Evolutionary conservation across 1,139 yeast species (phyloP).

Genomic region (Debaryomyces fabryi): DNA sequence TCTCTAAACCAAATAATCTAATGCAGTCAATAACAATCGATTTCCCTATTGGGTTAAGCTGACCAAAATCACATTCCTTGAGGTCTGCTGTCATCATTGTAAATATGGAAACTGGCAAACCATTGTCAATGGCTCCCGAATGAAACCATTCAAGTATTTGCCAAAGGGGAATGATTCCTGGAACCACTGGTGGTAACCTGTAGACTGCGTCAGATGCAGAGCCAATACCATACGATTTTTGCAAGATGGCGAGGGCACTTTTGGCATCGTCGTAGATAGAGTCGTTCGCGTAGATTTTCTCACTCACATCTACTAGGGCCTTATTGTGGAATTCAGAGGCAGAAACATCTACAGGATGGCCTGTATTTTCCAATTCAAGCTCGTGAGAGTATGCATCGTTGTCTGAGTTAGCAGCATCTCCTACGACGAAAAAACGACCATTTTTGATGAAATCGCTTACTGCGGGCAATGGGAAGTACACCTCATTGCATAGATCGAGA

Average conservation of each 20-base stretch:
- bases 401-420: constrained; percentile 16
- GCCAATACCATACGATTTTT: constrained; percentile 9
- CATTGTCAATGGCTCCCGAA: constrained; percentile 19
- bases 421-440: constrained; percentile 48
- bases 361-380: constrained; percentile 20
- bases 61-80: constrained; percentile 20
- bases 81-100: constrained; percentile 15
- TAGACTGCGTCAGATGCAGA: not conserved
- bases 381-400: constrained; percentile 14
- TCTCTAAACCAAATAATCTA: constrained; percentile 44
- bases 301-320: constrained; percentile 34
- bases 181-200: constrained; percentile 46
- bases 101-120: constrained; percentile 21
- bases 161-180: constrained; percentile 54
- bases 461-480: constrained; percentile 45
- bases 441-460: constrained; percentile 33
- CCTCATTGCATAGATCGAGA: constrained; percentile 53
- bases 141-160: constrained; percentile 40
- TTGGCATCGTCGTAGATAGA: constrained; percentile 28
- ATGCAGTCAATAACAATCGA: constrained; percentile 39
- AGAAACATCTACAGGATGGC: constrained; percentile 19
- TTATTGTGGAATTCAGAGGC: constrained; percentile 15
- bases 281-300: constrained; percentile 34
- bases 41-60: constrained; percentile 25
- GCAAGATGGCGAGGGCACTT: constrained; percentile 23